Evolutionary conservation across 2,329 filamentous ascomycete species (phyloP), one percentile per base, ranked within the genome.

Genomic region (Tolypocladium endophyticum): DNA sequence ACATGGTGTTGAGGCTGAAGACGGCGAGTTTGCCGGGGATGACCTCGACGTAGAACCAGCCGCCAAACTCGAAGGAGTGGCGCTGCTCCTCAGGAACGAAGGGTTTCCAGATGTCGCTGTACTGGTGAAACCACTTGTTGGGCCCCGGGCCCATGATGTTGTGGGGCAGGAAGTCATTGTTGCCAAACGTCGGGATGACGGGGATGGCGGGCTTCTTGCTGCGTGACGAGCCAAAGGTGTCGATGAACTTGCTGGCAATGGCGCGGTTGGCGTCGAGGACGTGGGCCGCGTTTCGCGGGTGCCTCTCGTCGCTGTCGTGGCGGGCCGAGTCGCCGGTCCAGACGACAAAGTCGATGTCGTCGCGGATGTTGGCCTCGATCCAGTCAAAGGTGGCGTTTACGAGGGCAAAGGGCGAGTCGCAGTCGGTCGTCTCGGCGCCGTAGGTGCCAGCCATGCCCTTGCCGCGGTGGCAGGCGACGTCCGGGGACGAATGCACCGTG

Each of bases 151-250:
- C 79, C 71, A 99, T 86, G 69, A 97, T 95, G 69, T 99, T 99
- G 76, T 99, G 94, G 1, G 94, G 94, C 61, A 97, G 84, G 61
- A 99, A 92, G 69, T 99, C 94, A 74, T 99, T 99, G 77, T 99
- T 99, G 62, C 94, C 94, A 66, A 97, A 87, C 0, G 87, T 97
- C 0, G 94, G 92, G 25, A 99, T 81, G 36, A 97, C 84, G 4
- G 94, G 93, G 4, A 97, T 82, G 16, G 80, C 73, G 61, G 92
- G 81, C 45, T 64, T 64, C 43, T 64, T 64, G 60, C 84, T 83
- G 58, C 83, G 77, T 39, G 78, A 77, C n/a, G 78, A 79, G 50
- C 81, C 77, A 43, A 97, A 96, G 12, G 89, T 80, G 25, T 92
- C 83, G 55, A 82, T 75, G 72, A 97, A 90, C 72, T 90, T 90